A percentile compares a stretch with the other conserved stretches of the same genome.
Evolutionary conservation across 306 rosid species (phyloP).

Genomic region (Prunus dulcis): DNA sequence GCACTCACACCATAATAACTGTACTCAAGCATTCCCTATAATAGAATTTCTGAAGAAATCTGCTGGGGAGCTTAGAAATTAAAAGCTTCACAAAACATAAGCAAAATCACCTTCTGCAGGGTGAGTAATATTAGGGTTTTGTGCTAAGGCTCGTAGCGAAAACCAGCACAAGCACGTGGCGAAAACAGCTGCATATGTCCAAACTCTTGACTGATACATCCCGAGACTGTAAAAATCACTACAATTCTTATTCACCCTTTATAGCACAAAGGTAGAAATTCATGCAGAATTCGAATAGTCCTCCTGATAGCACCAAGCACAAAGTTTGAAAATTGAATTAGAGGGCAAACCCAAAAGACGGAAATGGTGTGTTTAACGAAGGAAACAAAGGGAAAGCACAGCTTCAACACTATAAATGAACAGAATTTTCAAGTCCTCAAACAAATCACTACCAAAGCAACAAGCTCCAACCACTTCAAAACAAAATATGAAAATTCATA

Average conservation of each 20-base stretch:
- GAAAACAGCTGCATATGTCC: constrained; percentile 35
- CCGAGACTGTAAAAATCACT: constrained; percentile 17
- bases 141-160: constrained; percentile 36
- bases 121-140: constrained; percentile 22
- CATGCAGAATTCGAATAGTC: constrained; percentile 3
- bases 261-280: constrained; percentile 17
- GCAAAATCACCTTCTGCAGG: constrained; percentile 56
- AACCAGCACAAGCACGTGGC: constrained; percentile 48
- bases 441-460: background rate
- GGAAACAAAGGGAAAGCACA: background rate
- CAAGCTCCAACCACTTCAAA: constrained; percentile 1
- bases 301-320: constrained; percentile 36
- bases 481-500: constrained; percentile 1
- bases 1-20: background rate
- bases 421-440: background rate
- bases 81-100: constrained; percentile 12
- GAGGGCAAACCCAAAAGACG: constrained; percentile 7
- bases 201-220: constrained; percentile 56
- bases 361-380: background rate
- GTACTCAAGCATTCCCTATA: background rate
- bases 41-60: constrained; percentile 13
- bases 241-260: constrained; percentile 24
- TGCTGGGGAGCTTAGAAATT: constrained; percentile 1
- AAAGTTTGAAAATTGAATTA: constrained; percentile 7
- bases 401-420: constrained; percentile 7